These are phyloP conservation scores for Aureobasidium pullulans DNA, from an alignment of 2,329 filamentous ascomycete species.

Conservation along the genomic window DNA sequence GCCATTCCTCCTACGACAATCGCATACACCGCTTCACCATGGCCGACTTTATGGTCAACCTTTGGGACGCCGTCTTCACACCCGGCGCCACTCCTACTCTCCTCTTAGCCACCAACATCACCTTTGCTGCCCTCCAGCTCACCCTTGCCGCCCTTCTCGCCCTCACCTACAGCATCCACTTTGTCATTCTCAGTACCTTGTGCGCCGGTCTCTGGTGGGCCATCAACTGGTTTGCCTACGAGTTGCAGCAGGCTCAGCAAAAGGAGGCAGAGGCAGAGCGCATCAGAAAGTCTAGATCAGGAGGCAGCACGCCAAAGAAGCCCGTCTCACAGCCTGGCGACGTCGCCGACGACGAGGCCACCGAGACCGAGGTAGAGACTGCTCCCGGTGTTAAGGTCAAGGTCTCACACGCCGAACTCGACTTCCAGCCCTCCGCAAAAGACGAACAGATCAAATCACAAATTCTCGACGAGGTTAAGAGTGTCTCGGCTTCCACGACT, in stretches of 20 bases:
- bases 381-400: slow-evolving; percentile 17
- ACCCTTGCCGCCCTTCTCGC: slow-evolving; percentile 69
- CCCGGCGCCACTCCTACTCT: slow-evolving; percentile 84
- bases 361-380: slow-evolving; percentile 38
- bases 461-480: slow-evolving; percentile 16
- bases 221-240: slow-evolving; percentile 93
- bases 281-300: slow-evolving; percentile 28
- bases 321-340: slow-evolving; percentile 35
- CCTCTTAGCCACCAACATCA: slow-evolving; percentile 79
- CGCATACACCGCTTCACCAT: slow-evolving; percentile 19
- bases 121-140: slow-evolving; percentile 78
- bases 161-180: slow-evolving; percentile 82
- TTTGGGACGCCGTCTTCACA: slow-evolving; percentile 90
- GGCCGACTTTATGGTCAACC: slow-evolving; percentile 57
- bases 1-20: slow-evolving; percentile 1
- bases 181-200: slow-evolving; percentile 70
- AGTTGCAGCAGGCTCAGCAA: slow-evolving; percentile 43
- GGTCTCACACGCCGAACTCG: not conserved
- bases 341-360: slow-evolving; percentile 36
- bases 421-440: not conserved
- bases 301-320: slow-evolving; percentile 38
- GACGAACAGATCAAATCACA: slow-evolving; percentile 17
- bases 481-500: not conserved
- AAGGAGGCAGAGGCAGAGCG: slow-evolving; percentile 44
- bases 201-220: slow-evolving; percentile 81